Evolutionary conservation across 192 early-diverging fungal species (phyloP).

Genomic region (Podila verticillata): DNA sequence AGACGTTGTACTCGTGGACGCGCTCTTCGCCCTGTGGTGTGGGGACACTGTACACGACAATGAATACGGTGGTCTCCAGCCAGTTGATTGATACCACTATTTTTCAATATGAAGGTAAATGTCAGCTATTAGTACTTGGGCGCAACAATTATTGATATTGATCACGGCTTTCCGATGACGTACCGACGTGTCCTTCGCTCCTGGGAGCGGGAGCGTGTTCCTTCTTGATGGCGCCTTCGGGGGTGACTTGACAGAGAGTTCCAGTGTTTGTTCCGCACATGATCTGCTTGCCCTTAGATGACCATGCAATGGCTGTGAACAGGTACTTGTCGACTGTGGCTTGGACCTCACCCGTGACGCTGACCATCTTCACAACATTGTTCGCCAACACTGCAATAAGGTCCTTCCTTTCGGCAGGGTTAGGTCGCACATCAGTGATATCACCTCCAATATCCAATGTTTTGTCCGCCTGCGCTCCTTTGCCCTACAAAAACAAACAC

Average conservation of each 20-base stretch:
- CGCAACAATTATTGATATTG: neutral
- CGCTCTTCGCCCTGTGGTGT: slow-evolving; percentile 30
- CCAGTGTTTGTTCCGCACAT: slow-evolving; percentile 75
- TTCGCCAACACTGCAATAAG: slow-evolving; percentile 60
- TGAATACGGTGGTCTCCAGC: slow-evolving; percentile 77
- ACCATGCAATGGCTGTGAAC: slow-evolving; percentile 80
- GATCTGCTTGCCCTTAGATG: slow-evolving; percentile 90
- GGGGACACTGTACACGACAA: slow-evolving; percentile 69
- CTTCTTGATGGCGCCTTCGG: slow-evolving; percentile 69
- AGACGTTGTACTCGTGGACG: slow-evolving; percentile 55
- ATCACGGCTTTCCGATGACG: neutral
- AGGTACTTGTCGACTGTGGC: slow-evolving; percentile 49
- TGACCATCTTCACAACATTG: slow-evolving; percentile 46
- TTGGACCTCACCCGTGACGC: slow-evolving; percentile 26
- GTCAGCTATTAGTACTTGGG: neutral
- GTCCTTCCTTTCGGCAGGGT: slow-evolving; percentile 60
- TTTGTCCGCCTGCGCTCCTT: slow-evolving; percentile 47
- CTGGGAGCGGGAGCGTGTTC: slow-evolving; percentile 18
- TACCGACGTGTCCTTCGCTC: slow-evolving; percentile 18
- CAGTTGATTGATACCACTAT: slow-evolving; percentile 76
- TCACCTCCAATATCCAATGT: slow-evolving; percentile 51
- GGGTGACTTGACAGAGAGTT: slow-evolving; percentile 67
- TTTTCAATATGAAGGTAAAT: neutral
- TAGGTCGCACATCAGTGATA: slow-evolving; percentile 72
- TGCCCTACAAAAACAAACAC: slow-evolving; percentile 40